Conservation (phyloP, 2,329 filamentous ascomycete species). For the Ceratocystis alfenasii region DNA sequence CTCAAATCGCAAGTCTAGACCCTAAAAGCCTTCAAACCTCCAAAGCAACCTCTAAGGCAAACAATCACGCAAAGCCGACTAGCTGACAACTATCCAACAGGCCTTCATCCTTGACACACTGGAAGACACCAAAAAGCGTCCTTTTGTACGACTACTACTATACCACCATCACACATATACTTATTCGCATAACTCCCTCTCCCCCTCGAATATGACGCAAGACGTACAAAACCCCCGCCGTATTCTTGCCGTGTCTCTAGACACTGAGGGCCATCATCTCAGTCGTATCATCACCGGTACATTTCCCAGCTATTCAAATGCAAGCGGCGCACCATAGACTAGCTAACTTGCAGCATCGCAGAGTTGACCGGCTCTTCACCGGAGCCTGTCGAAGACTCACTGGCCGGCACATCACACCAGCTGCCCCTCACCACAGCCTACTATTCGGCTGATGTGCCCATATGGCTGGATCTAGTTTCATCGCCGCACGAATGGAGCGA, state of each 20-base stretch:
- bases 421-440: slow-evolving; percentile 47
- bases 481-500: slow-evolving; percentile 40
- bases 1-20: background rate
- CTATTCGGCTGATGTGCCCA: slow-evolving; percentile 47
- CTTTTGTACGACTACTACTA: background rate
- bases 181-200: background rate
- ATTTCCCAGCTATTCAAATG: background rate
- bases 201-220: background rate
- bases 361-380: slow-evolving; percentile 42
- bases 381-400: slow-evolving; percentile 31
- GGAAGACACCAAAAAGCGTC: no score
- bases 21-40: background rate
- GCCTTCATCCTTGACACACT: no score
- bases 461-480: slow-evolving; percentile 55
- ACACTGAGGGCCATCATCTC: slow-evolving; percentile 36
- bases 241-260: slow-evolving; percentile 46
- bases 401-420: slow-evolving; percentile 49
- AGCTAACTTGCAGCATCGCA: slow-evolving; percentile 26
- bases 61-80: no score
- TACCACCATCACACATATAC: background rate
- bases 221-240: slow-evolving; percentile 32
- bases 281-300: slow-evolving; percentile 43
- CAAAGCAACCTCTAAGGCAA: no score
- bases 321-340: background rate
- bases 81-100: no score